These are phyloP conservation scores for Alternaria rosae DNA, from an alignment of 2,329 filamentous ascomycete genomes.

Conservation along the genomic window DNA sequence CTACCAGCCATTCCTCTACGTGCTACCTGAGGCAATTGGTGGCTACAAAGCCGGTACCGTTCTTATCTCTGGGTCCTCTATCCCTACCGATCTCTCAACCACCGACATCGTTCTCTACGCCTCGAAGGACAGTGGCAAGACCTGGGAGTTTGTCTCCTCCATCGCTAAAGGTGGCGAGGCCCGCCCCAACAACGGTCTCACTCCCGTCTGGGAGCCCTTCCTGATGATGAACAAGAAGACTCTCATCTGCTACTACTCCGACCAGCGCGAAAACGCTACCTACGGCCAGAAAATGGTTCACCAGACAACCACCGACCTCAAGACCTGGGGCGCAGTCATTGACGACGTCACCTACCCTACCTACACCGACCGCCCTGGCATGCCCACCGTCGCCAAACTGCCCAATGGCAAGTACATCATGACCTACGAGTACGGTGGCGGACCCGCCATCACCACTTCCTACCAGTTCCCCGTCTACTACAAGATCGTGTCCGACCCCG, in stretches of 20 bases:
- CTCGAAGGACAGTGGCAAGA: conserved; percentile 64
- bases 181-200: conserved; percentile 68
- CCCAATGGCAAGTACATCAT: conserved; percentile 69
- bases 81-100: conserved; percentile 64
- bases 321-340: conserved; percentile 65
- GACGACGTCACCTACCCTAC: conserved; percentile 69
- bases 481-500: conserved; percentile 57
- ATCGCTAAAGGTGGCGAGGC: conserved; percentile 71
- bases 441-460: conserved; percentile 41
- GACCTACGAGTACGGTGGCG: conserved; percentile 68
- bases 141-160: conserved; percentile 72
- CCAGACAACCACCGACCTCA: conserved; percentile 66
- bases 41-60: conserved; percentile 69
- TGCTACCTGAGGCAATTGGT: conserved; percentile 66
- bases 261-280: conserved; percentile 68
- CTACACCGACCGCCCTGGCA: conserved; percentile 71
- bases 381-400: conserved; percentile 68
- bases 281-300: conserved; percentile 75
- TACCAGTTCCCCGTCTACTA: conserved; percentile 62
- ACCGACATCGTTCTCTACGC: conserved; percentile 76
- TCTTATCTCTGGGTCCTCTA: conserved; percentile 67
- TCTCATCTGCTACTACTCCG: conserved; percentile 73
- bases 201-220: conserved; percentile 78
- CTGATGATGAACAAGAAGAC: conserved; percentile 65
- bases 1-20: conserved; percentile 74